Percentiles rank a stretch among this genome's conserved stretches.
These are phyloP conservation scores for Lactarius quietus DNA, from an alignment of 768 basidiomycete species.

Conservation along the genomic window DNA sequence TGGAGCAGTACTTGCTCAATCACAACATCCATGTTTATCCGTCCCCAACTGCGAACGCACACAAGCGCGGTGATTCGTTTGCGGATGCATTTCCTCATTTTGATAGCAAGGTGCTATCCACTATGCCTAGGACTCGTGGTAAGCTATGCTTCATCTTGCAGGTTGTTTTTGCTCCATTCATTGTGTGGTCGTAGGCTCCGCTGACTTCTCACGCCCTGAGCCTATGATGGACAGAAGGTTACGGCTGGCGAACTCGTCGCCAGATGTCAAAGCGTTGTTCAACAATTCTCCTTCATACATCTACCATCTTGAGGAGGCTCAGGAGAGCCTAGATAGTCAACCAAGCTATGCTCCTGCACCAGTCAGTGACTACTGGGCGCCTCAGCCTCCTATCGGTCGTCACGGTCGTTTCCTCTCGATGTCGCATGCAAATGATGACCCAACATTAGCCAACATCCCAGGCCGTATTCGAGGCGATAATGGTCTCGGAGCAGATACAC, in stretches of 20 bases:
- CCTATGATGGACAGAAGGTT: conserved; percentile 70
- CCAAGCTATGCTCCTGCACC: conserved; percentile 53
- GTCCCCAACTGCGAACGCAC: conserved; percentile 70
- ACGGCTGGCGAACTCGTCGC: conserved; percentile 83
- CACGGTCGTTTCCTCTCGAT: conserved; percentile 26
- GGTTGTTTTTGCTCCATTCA: conserved; percentile 16
- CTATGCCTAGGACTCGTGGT: conserved; percentile 62
- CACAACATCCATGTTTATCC: conserved; percentile 84
- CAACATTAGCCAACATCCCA: conserved; percentile 55
- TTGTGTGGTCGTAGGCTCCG: conserved; percentile 51
- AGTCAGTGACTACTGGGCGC: conserved; percentile 71
- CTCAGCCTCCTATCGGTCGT: conserved; percentile 70
- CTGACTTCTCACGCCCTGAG: conserved; percentile 69
- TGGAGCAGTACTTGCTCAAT: conserved; percentile 85
- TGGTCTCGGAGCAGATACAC: conserved; percentile 80
- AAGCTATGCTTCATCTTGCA: conserved; percentile 26
- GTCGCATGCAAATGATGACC: conserved; percentile 25
- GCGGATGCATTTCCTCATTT: conserved; percentile 96
- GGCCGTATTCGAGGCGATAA: conserved; percentile 66
- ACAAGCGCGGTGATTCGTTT: conserved; percentile 88
- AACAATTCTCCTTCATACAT: conserved; percentile 77
- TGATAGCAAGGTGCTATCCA: conserved; percentile 88
- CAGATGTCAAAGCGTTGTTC: conserved; percentile 94
- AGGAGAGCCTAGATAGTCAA: conserved; percentile 51
- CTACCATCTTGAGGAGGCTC: conserved; percentile 72